Evolutionary conservation across 2,329 filamentous ascomycete species (phyloP), one percentile per base, ranked within the genome.

Genomic region (Pleomassaria siparia): DNA sequence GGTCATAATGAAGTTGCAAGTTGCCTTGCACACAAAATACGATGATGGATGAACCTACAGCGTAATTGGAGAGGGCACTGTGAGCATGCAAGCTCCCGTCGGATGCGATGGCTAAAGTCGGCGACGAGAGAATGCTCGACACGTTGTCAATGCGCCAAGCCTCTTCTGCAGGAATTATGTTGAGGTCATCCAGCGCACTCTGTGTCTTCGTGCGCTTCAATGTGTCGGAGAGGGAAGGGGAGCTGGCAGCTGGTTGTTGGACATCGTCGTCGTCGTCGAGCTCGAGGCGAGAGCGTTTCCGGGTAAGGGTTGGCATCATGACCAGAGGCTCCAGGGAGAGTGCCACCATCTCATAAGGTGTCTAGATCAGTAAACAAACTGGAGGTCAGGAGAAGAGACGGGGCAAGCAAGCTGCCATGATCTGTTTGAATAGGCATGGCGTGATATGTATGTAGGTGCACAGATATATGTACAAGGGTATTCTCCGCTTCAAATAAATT

Each of bases 1-100:
- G 50, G 20, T 71, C 62, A 39, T 69, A 70, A 42, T 71, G 67
- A 32, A 66, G 41, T 22, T 66, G 59, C 33, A 65, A 48, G 41
- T 64, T 64, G 3, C 67, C 67, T 43, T 70, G 66, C 20, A 71
- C 64, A 44, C 67, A 70, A 0, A 71, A 43, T 8, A 71, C 56
- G 9, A 63, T 15, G 10, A 63, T 54, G 1, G 59, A 64, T 3
- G 50, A 39, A 8, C 43, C 57, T 39, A 43, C 48, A 21, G 21
- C 26, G 40, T 61, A 65, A 12, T 54, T 61, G 32, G 44, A 40
- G 50, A 56, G 56, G 28, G 69, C 69, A 44, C 64, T 53, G 45
- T 67, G 64, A 18, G 61, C 50, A 11, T 56, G 43, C 9, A 66
- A 30, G 15, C 30, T 48, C 15, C 58, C 56, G 15, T 43, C 53